Conservation (phyloP, 805 yeast genomes). For the Candida cerambycidarum region DNA sequence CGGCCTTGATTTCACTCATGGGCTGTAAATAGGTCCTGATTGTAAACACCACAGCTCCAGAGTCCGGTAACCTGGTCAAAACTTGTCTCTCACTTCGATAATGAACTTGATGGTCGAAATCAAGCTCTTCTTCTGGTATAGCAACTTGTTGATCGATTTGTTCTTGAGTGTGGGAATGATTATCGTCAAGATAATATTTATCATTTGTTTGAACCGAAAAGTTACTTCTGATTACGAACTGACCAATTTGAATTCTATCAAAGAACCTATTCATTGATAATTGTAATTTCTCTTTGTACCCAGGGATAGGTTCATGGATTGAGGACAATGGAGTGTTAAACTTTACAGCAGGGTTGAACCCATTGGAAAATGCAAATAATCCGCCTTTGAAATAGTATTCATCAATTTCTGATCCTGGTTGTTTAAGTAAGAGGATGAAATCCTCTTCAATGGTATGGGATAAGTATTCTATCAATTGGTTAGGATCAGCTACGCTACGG, state of each 20-base stretch:
- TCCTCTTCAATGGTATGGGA: constrained; percentile 40
- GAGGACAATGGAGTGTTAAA: constrained; percentile 38
- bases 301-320: constrained; percentile 44
- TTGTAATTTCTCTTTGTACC: constrained; percentile 39
- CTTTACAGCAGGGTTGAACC: constrained; percentile 39
- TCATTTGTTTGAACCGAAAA: constrained; percentile 41
- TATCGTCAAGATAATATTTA: constrained; percentile 36
- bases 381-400: constrained; percentile 46
- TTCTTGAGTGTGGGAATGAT: constrained; percentile 33
- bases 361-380: constrained; percentile 46
- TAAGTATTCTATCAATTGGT: constrained; percentile 22
- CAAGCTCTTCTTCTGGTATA: constrained; percentile 29
- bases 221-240: constrained; percentile 40
- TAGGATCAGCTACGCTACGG: constrained; percentile 13
- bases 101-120: constrained; percentile 38
- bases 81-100: constrained; percentile 45
- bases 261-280: constrained; percentile 43
- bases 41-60: constrained; percentile 41
- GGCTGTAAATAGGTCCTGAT: constrained; percentile 42
- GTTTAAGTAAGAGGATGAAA: constrained; percentile 38
- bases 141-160: constrained; percentile 25
- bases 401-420: constrained; percentile 32
- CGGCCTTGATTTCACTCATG: constrained; percentile 28
- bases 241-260: constrained; percentile 33
- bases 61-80: constrained; percentile 37